A percentile compares a stretch with the other conserved stretches of the same genome.
Conservation (phyloP, 768 basidiomycete genomes). For the Aureoboletus auriporus region DNA sequence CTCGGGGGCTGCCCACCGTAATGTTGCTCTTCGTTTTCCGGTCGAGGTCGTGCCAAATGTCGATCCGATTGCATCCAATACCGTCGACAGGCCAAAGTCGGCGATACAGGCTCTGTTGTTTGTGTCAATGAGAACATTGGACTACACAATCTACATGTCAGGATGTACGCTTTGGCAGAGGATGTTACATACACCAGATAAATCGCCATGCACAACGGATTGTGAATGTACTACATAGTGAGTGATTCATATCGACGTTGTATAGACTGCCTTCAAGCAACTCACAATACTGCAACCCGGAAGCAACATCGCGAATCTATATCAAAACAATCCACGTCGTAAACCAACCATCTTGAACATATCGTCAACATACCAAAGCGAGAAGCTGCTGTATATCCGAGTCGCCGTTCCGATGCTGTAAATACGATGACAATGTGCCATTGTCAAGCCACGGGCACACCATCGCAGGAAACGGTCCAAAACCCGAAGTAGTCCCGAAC, state of each 20-base stretch:
- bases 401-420: neutral
- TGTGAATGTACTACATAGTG: conserved; percentile 3
- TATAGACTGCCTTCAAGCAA: neutral
- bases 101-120: neutral
- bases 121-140: conserved; percentile 1
- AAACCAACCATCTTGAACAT: neutral
- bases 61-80: conserved; percentile 28
- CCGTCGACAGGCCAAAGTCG: neutral
- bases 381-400: neutral
- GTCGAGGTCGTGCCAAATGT: conserved; percentile 31
- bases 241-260: neutral
- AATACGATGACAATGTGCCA: neutral
- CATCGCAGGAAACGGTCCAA: too few relatives aligned
- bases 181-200: conserved; percentile 32
- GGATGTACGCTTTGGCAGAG: neutral
- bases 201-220: conserved; percentile 38
- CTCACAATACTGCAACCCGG: neutral
- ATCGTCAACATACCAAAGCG: neutral
- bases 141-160: neutral
- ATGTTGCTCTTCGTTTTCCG: conserved; percentile 16
- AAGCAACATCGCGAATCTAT: neutral
- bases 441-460: neutral
- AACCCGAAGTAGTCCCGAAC: neutral
- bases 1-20: conserved; percentile 42
- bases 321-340: neutral